Evolutionary conservation across 1,284 basidiomycete genomes (phyloP).

Genomic region (Pseudozyma pruni): DNA sequence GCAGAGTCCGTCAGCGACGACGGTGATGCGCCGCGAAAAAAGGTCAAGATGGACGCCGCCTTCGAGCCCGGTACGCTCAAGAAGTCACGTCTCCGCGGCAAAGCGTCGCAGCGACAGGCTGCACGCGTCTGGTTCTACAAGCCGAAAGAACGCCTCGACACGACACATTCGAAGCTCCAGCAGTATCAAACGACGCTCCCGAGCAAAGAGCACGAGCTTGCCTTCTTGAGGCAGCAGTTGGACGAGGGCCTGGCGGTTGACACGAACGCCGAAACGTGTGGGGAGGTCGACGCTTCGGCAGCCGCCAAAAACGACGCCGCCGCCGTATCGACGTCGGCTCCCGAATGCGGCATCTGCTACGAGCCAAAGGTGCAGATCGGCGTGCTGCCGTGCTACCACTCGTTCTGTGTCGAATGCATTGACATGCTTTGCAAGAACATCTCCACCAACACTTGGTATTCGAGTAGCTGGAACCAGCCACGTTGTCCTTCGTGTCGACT

Average conservation of each 20-base stretch:
- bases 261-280: slow-evolving; percentile 86
- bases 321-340: not conserved
- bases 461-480: slow-evolving; percentile 1
- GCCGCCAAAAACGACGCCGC: slow-evolving; percentile 79
- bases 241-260: slow-evolving; percentile 67
- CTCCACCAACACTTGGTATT: not conserved
- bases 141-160: slow-evolving; percentile 41
- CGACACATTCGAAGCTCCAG: slow-evolving; percentile 14
- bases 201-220: slow-evolving; percentile 43
- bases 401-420: slow-evolving; percentile 51
- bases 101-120: slow-evolving; percentile 35
- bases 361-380: slow-evolving; percentile 37
- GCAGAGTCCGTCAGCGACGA: not conserved
- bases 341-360: slow-evolving; percentile 47
- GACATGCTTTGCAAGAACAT: slow-evolving; percentile 30
- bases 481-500: slow-evolving; percentile 40
- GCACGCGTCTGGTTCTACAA: slow-evolving; percentile 47
- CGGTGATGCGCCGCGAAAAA: slow-evolving; percentile 15
- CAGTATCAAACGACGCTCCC: slow-evolving; percentile 5
- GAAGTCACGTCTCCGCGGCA: slow-evolving; percentile 47
- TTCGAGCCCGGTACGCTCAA: slow-evolving; percentile 35
- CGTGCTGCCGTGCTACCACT: slow-evolving; percentile 52
- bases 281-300: too few species aligned
- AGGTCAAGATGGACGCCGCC: slow-evolving; percentile 12
- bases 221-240: slow-evolving; percentile 37